Evolutionary conservation across 305 asterid species (phyloP), one percentile per base, ranked within the genome.

Genomic region (Rubia peregrina): DNA sequence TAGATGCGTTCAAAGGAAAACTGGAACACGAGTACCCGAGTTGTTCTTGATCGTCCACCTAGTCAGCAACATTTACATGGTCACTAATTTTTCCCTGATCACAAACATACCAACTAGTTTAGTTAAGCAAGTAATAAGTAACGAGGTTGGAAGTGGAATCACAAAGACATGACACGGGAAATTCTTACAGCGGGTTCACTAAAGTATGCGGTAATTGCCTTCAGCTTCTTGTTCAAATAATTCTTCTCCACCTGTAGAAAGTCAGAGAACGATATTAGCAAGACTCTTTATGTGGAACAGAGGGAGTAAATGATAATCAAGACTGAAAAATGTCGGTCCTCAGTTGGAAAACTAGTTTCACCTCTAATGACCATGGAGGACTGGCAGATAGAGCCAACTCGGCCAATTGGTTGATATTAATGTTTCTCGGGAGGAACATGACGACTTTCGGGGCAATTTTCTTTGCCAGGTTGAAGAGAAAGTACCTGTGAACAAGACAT

Each of bases 321-420:
- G 46, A 62, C 17, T 30, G 44, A 71, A n/a, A 46, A 38, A 63
- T 17, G 8, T 1, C 4, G 6, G 13, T n/a, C n/a, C n/a, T n/a
- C n/a, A n/a, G 10, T 7, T 21, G 43, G 43, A 9, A 68, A 42
- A 66, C 57, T n/a, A 36, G 24, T 21, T 49, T 51, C 79, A 93
- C 98, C 97, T 93, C 98, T 59, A 93, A 77, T 56, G 89, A 84
- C 95, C 98, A 89, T 22, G 97, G 94, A 71, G 97, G 97, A 63
- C 75, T 77, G 65, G 81, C 85, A 9, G 95, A 85, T 53, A 83
- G 71, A 76, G 92, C 82, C 55, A 93, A 70, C 84, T 86, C 96
- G 0, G 89, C 96, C 56, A 93, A 74, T 70, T 93, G 95, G 73
- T 85, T 83, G 70, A 90, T 72, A 77, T 93, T 89, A 11, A 88